Evolutionary conservation across 2,329 filamentous ascomycete species (phyloP).

Genomic region (Pseudogymnoascus sp.): DNA sequence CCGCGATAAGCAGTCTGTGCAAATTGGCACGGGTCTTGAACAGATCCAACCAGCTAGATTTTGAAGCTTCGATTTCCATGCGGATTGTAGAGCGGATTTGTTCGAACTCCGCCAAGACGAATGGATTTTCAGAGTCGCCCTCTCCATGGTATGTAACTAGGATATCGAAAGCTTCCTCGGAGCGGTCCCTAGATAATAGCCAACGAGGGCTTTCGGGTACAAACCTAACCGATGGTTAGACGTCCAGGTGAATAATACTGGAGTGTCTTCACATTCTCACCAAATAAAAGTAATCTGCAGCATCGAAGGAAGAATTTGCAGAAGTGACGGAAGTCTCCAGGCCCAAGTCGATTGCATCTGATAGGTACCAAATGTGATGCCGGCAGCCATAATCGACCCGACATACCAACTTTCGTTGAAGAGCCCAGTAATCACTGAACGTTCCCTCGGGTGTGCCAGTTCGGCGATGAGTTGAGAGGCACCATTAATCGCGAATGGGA

Average conservation of each 20-base stretch:
- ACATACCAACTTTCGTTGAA: conserved; percentile 27
- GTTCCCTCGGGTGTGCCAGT: conserved; percentile 28
- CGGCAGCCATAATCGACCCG: conserved; percentile 31
- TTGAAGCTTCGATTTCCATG: conserved; percentile 26
- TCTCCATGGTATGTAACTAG: conserved; percentile 35
- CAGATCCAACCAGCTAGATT: conserved; percentile 31
- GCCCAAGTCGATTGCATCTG: conserved; percentile 29
- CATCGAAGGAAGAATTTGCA: conserved; percentile 23
- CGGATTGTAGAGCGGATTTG: conserved; percentile 27
- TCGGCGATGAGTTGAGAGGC: conserved; percentile 31
- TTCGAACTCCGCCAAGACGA: conserved; percentile 34
- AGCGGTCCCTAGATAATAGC: conserved; percentile 26
- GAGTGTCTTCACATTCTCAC: background rate
- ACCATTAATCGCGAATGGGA: conserved; percentile 29
- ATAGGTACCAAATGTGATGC: conserved; percentile 29
- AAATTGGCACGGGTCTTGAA: conserved; percentile 37
- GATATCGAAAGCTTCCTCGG: conserved; percentile 15
- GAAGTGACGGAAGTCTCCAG: conserved; percentile 28
- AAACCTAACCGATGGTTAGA: background rate
- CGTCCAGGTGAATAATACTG: background rate
- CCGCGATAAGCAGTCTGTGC: conserved; percentile 40
- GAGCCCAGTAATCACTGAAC: conserved; percentile 26
- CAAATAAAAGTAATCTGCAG: conserved; percentile 18
- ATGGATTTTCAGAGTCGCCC: conserved; percentile 30
- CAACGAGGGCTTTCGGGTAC: conserved; percentile 21